phyloP scores from a whole-genome alignment of 176 grass and related monocot genomes.

The Triticum dicoccoides region DNA sequence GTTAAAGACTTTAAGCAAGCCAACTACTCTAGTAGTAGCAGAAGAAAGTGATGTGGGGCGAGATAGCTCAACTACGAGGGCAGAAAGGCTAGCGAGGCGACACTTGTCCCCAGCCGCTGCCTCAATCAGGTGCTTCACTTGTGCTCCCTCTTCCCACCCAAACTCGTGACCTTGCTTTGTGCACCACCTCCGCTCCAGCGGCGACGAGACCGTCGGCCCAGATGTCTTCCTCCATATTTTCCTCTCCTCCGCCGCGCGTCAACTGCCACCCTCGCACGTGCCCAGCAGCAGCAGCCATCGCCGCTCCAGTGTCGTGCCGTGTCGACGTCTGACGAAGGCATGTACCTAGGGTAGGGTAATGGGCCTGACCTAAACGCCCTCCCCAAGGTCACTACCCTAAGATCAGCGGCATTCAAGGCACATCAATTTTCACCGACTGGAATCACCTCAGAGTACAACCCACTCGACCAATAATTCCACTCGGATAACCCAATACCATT shows the following conservation, averaged over 20 bases:
- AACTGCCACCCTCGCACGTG: background rate
- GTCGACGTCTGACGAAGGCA: background rate
- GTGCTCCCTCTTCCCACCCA: background rate
- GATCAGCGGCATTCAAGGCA: too few species aligned
- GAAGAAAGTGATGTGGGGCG: too few species aligned
- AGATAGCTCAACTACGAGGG: too few species aligned
- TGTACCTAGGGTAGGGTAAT: too few species aligned
- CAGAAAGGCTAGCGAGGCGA: conserved; percentile 27
- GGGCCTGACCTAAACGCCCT: background rate
- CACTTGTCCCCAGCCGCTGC: conserved; percentile 25
- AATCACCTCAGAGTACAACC: too few species aligned
- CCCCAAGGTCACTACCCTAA: background rate
- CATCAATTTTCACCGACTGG: too few species aligned
- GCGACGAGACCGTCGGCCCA: background rate
- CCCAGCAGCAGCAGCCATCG: conserved; percentile 23
- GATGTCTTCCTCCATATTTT: conserved; percentile 34
- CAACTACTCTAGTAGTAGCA: too few species aligned
- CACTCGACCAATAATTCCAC: too few species aligned
- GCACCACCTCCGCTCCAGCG: background rate
- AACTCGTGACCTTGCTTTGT: background rate
- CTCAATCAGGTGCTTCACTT: background rate
- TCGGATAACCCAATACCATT: too few species aligned
- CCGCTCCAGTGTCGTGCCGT: background rate
- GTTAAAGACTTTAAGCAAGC: too few species aligned
- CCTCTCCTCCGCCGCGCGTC: conserved; percentile 3